Conservation (phyloP, 164 flowering plant species). For the Magnolia officinalis region DNA sequence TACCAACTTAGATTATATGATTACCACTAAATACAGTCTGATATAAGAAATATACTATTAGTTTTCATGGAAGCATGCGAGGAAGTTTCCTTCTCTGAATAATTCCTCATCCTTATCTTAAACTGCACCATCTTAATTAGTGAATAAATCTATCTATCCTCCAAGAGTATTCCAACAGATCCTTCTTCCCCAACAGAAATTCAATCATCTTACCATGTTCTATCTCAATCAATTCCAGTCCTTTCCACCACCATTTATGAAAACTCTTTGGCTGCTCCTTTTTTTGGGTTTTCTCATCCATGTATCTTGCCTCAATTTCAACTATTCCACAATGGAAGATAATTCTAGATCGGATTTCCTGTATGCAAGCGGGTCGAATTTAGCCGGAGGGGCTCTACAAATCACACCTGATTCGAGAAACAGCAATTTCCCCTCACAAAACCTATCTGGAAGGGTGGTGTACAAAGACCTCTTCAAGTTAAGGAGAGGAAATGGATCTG, state of each 20-base stretch:
- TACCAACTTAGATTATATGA: no score
- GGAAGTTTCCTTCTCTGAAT: slow-evolving; percentile 3
- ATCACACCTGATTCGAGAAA: slow-evolving; percentile 7
- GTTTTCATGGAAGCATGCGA: background rate
- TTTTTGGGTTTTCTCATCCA: background rate
- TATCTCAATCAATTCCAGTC: slow-evolving; percentile 1
- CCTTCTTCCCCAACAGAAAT: no score
- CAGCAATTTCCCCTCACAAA: background rate
- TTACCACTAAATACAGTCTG: no score
- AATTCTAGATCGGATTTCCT: background rate
- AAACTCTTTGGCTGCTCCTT: background rate
- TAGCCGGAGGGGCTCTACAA: slow-evolving; percentile 15
- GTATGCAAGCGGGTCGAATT: background rate
- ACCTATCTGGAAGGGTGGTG: slow-evolving; percentile 16
- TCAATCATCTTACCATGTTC: slow-evolving; percentile 18
- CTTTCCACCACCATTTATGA: background rate
- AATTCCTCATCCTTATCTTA: background rate
- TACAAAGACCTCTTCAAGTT: slow-evolving; percentile 11
- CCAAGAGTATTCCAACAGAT: no score
- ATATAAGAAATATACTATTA: no score
- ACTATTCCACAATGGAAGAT: background rate
- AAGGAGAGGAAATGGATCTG: slow-evolving; percentile 11
- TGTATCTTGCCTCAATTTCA: background rate
- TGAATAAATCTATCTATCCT: background rate
- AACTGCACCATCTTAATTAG: background rate